Percentiles rank a stretch among this genome's conserved stretches.
Conservation (phyloP, 306 rosid species). For the Clitoria ternatea region DNA sequence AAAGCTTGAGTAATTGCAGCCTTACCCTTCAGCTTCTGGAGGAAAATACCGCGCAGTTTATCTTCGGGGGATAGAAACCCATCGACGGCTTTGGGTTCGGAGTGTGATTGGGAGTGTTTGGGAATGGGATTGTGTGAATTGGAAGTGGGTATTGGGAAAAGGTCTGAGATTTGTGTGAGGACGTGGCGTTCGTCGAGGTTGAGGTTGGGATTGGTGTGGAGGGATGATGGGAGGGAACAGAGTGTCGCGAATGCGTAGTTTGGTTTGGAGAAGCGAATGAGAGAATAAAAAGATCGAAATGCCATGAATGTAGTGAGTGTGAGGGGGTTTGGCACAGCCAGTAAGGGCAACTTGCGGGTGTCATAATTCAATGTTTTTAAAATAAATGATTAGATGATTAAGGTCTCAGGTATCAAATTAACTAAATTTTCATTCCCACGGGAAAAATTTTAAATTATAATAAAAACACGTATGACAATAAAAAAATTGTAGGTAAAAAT, state of each 20-base stretch:
- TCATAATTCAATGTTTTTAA: no score
- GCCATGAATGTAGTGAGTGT: background rate
- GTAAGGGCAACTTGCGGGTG: no score
- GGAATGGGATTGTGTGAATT: background rate
- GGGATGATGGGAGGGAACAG: conserved; percentile 25
- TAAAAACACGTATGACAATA: no score
- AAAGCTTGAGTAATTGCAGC: conserved; percentile 61
- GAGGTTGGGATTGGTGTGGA: conserved; percentile 24
- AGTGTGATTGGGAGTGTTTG: background rate
- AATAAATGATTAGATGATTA: no score
- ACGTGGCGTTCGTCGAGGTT: conserved; percentile 40
- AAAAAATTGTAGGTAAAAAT: no score
- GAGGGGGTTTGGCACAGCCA: no score
- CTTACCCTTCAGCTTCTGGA: conserved; percentile 67
- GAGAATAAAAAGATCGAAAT: background rate
- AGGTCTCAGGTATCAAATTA: no score
- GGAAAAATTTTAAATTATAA: no score
- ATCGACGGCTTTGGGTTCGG: conserved; percentile 36
- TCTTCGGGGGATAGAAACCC: conserved; percentile 65
- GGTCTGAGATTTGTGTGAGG: conserved; percentile 48
- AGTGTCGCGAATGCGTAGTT: conserved; percentile 14
- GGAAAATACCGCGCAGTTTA: conserved; percentile 74
- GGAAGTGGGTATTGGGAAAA: conserved; percentile 31
- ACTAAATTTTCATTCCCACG: no score
- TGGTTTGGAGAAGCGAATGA: background rate